phyloP scores from a whole-genome alignment of 805 yeast species.

The Candida ulmi region DNA sequence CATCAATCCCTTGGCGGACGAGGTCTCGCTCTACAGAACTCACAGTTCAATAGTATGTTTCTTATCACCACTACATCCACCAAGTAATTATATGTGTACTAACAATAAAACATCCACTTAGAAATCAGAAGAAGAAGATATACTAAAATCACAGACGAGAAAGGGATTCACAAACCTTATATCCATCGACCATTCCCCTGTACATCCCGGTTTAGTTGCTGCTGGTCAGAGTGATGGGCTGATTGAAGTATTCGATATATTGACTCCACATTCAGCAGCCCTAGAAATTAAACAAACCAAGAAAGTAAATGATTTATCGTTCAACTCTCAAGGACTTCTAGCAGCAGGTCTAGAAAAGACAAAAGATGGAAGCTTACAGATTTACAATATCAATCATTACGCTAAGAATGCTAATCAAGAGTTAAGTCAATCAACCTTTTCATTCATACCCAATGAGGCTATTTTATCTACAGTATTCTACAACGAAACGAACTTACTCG shows the following conservation, averaged over 20 bases:
- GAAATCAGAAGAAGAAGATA: slow-evolving; percentile 36
- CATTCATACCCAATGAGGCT: slow-evolving; percentile 69
- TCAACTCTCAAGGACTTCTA: slow-evolving; percentile 57
- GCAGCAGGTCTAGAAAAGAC: slow-evolving; percentile 73
- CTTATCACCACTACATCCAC: not conserved
- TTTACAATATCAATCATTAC: slow-evolving; percentile 74
- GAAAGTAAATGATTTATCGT: slow-evolving; percentile 70
- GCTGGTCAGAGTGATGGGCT: slow-evolving; percentile 73
- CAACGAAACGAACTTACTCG: slow-evolving; percentile 55
- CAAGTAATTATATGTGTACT: not conserved
- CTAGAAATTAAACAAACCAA: slow-evolving; percentile 47
- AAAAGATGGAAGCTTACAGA: slow-evolving; percentile 60
- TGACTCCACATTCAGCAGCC: slow-evolving; percentile 22
- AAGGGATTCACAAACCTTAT: slow-evolving; percentile 66
- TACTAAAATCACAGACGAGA: slow-evolving; percentile 45
- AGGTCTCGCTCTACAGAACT: slow-evolving; percentile 60
- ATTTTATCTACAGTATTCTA: slow-evolving; percentile 64
- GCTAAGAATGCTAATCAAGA: slow-evolving; percentile 42
- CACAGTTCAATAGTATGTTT: slow-evolving; percentile 27
- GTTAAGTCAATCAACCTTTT: slow-evolving; percentile 45
- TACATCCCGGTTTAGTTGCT: slow-evolving; percentile 53
- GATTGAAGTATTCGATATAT: slow-evolving; percentile 57
- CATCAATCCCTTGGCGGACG: slow-evolving; percentile 72
- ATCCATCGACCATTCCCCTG: slow-evolving; percentile 57
- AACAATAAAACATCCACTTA: not conserved